These are phyloP conservation scores for Carpinus fangiana DNA, from an alignment of 306 rosid species.

Conservation along the genomic window DNA sequence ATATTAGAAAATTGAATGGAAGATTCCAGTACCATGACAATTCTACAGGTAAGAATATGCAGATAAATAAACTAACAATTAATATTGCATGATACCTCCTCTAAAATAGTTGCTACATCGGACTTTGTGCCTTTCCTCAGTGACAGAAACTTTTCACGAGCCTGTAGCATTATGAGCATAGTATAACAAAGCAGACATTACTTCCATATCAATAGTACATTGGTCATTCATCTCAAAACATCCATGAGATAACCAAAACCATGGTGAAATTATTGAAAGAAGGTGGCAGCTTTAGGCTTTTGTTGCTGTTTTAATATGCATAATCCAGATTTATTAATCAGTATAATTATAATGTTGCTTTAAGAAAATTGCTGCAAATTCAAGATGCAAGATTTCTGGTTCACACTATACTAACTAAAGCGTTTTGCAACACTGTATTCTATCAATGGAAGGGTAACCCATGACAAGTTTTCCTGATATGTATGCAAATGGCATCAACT, in stretches of 20 bases:
- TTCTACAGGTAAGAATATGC: constrained; percentile 7
- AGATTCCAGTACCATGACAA: constrained; percentile 18
- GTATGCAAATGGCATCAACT: constrained; percentile 16
- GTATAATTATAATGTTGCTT: background rate
- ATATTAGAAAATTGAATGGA: constrained; percentile 29
- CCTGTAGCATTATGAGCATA: constrained; percentile 48
- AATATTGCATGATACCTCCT: constrained; percentile 65
- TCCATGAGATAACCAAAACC: background rate
- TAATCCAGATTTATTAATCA: background rate
- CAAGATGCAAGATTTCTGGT: background rate
- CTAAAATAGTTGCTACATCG: constrained; percentile 73
- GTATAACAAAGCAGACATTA: background rate
- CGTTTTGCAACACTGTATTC: background rate
- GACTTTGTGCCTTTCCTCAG: constrained; percentile 89
- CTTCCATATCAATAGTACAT: constrained; percentile 4
- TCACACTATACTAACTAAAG: background rate
- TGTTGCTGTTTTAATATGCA: background rate
- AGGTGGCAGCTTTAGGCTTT: constrained; percentile 4
- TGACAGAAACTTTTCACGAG: constrained; percentile 91
- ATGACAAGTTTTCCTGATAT: constrained; percentile 2
- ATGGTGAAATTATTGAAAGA: constrained; percentile 11
- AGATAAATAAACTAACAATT: background rate
- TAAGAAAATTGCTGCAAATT: constrained; percentile 13
- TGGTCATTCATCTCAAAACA: background rate
- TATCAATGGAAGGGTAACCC: constrained; percentile 21